Evolutionary conservation across 306 rosid genomes (phyloP).

Genomic region (Lotus japonicus): DNA sequence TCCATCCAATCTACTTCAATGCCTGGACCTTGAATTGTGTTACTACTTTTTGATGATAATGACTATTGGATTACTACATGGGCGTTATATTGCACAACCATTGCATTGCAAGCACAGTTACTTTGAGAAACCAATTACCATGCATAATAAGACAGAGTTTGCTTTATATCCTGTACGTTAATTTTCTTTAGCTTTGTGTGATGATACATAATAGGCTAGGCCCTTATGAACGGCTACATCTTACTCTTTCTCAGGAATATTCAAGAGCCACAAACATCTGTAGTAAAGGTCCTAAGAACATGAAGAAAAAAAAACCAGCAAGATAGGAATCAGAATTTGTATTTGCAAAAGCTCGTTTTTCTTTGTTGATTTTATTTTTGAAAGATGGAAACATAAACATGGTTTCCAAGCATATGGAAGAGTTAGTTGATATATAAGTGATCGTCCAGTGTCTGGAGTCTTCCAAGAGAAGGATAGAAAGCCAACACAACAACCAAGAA

Average conservation of each 20-base stretch:
- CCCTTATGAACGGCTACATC: neutral
- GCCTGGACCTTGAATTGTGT: neutral
- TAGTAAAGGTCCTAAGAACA: neutral
- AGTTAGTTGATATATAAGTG: constrained; percentile 9
- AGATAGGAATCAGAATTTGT: constrained; percentile 4
- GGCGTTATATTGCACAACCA: neutral
- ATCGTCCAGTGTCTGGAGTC: constrained; percentile 3
- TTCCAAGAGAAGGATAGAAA: constrained; percentile 14
- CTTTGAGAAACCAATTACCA: neutral
- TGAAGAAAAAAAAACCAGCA: neutral
- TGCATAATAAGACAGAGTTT: neutral
- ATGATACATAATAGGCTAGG: neutral
- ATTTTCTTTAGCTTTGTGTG: neutral
- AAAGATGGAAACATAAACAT: neutral
- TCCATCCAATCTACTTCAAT: neutral
- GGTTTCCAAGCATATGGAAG: constrained; percentile 11
- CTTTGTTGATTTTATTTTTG: neutral
- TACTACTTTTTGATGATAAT: neutral
- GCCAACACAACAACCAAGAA: constrained; percentile 10
- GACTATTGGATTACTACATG: neutral
- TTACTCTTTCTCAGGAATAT: neutral
- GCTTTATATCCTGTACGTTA: neutral
- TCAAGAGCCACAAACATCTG: constrained; percentile 6
- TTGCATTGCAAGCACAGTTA: neutral
- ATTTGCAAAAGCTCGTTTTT: constrained; percentile 13